phyloP scores from a whole-genome alignment of 129 eudicot genomes.

The Escallonia rubra region DNA sequence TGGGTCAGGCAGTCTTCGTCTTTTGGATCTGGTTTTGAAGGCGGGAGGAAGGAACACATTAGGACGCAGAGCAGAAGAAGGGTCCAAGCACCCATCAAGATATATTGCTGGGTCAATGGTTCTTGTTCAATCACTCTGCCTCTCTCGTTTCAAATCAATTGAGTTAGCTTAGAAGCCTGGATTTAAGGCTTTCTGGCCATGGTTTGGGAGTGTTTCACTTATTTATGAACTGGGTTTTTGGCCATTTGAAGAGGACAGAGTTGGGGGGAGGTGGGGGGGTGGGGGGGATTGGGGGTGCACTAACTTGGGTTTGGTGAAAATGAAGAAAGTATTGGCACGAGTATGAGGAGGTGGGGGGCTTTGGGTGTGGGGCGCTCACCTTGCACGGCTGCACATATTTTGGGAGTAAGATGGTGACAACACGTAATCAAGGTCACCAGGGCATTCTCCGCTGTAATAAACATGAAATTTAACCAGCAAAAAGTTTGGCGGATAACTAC shows the following conservation, averaged over 20 bases:
- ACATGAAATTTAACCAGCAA: too few species aligned
- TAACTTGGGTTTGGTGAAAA: too few species aligned
- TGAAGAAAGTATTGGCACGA: too few species aligned
- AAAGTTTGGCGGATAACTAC: too few species aligned
- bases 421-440: too few species aligned
- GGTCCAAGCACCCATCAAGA: neutral
- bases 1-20: conserved; percentile 77
- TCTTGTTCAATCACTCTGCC: too few species aligned
- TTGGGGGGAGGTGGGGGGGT: neutral
- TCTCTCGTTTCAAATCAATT: too few species aligned
- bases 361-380: too few species aligned
- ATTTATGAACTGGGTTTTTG: neutral
- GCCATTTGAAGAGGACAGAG: neutral
- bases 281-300: neutral
- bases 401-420: too few species aligned
- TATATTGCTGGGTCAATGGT: neutral
- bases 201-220: neutral
- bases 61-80: conserved; percentile 10
- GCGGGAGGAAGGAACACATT: conserved; percentile 19
- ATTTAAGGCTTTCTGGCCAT: neutral
- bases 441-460: too few species aligned
- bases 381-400: too few species aligned
- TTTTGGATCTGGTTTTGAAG: conserved; percentile 57
- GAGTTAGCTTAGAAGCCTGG: neutral
- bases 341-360: too few species aligned